Conservation (phyloP, 164 flowering plant genomes). For the Annona cherimola region DNA sequence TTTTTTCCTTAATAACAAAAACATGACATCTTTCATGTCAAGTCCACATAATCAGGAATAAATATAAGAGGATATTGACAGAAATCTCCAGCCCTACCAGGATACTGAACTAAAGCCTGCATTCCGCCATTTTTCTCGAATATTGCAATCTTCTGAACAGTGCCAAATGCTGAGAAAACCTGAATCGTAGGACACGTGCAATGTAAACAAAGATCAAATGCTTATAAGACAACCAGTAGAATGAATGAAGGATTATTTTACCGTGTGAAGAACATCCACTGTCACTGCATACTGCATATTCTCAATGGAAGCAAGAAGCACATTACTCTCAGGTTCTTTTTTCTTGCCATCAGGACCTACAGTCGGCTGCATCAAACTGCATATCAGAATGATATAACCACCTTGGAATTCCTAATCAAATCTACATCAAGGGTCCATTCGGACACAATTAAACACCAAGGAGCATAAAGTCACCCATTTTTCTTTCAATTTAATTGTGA, state of each 20-base stretch:
- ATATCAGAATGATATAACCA: slow-evolving; percentile 16
- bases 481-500: no score
- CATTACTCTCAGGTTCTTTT: slow-evolving; percentile 79
- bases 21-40: no score
- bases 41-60: no score
- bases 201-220: neutral
- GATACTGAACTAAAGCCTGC: slow-evolving; percentile 79
- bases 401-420: neutral
- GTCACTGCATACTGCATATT: slow-evolving; percentile 96
- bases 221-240: neutral
- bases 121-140: slow-evolving; percentile 93
- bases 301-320: slow-evolving; percentile 86
- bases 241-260: slow-evolving; percentile 10
- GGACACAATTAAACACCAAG: no score
- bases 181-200: slow-evolving; percentile 11
- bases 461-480: no score
- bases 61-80: no score
- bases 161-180: slow-evolving; percentile 91
- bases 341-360: slow-evolving; percentile 84
- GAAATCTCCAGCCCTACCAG: slow-evolving; percentile 40
- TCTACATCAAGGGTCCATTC: no score
- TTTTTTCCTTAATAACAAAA: no score
- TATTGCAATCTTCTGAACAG: slow-evolving; percentile 89
- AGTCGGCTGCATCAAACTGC: slow-evolving; percentile 38
- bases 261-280: slow-evolving; percentile 86